Base-by-base conservation (phyloP, 352 stramenopile genomes). In the Globisporangium mamillatum region DNA sequence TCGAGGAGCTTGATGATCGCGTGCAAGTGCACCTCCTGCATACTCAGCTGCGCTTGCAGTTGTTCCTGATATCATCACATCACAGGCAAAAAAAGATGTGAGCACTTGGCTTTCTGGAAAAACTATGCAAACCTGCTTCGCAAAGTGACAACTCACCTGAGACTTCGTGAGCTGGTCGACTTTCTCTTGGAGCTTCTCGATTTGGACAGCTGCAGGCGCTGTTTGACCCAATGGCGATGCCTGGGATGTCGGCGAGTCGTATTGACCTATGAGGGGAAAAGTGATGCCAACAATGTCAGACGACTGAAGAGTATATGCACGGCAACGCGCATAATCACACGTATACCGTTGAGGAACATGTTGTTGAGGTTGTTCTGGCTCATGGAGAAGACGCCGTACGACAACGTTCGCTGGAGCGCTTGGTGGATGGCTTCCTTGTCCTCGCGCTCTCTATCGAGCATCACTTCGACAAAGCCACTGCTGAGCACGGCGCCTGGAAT, bases 401-500 rank as follows among this genome's bases (percentile, higher is more conserved):
- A 87, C 18, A 90, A 71, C 12, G 85, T 87, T 24, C 75, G 70
- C 25, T 76, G 78, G 1, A 93, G 75, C 6, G 80, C 79, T 32
- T 88, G 75, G 36, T 89, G 72, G 58, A 93, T 70, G 4, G 74
- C 72, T 27, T 70, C 77, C 63, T 86, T 82, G n/a, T 88, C 64
- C 32, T 81, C 74, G 55, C 88, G 79, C 68, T 94, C 84, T n/a
- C 74, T 70, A 41, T 95, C 79, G n/a, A 95, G 77, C 88, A 93
- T 93, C 7, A 95, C 76, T 55, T 95, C 88, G 55, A 95, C 80
- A 54, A 93, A 94, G 2, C 86, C 88, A 71, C 80, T 91, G 38
- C 82, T 80, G 18, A 95, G 68, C n/a, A 95, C 78, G n/a, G 84
- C 87, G 41, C 85, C 86, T 1, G 88, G 88, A 62, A 95, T 93